phyloP scores from a whole-genome alignment of 139 green algal species.

The Chlorella sp. region DNA sequence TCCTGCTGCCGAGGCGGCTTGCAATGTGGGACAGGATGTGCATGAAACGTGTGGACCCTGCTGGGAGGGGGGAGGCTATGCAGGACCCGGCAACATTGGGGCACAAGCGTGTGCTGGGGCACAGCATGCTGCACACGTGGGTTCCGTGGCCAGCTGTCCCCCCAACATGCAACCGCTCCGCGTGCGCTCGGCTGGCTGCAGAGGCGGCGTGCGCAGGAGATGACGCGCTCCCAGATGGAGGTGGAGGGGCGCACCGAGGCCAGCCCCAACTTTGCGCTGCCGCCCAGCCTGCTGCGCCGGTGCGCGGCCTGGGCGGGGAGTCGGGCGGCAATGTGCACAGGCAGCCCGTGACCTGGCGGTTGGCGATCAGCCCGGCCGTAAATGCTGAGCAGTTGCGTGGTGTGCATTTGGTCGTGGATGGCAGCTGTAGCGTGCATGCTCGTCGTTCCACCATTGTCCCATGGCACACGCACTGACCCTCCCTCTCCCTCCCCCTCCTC shows the following conservation, averaged over 20 bases:
- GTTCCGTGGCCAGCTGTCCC: too few relatives aligned
- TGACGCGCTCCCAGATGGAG: constrained; percentile 35
- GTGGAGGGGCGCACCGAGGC: constrained; percentile 15
- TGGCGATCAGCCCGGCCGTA: background rate
- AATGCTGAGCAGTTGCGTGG: background rate
- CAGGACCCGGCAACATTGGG: too few relatives aligned
- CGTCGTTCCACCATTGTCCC: background rate
- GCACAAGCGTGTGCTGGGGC: too few relatives aligned
- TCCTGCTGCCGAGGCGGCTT: too few relatives aligned
- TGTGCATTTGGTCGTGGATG: background rate
- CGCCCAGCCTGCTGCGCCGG: constrained; percentile 79
- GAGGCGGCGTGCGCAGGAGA: constrained; percentile 24
- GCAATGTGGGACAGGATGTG: too few relatives aligned
- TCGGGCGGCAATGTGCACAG: background rate
- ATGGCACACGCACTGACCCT: too few relatives aligned
- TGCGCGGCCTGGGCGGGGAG: constrained; percentile 53
- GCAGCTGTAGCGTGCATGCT: too few relatives aligned
- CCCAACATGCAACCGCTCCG: too few relatives aligned
- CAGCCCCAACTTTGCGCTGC: constrained; percentile 59
- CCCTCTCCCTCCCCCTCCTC: background rate
- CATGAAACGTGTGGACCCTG: too few relatives aligned
- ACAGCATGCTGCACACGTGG: too few relatives aligned
- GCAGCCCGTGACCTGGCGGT: too few relatives aligned
- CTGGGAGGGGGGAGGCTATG: too few relatives aligned
- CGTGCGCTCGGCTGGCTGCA: background rate